Evolutionary conservation across 1,139 yeast genomes (phyloP).

Genomic region (Yamadazyma atmosphaerica): DNA sequence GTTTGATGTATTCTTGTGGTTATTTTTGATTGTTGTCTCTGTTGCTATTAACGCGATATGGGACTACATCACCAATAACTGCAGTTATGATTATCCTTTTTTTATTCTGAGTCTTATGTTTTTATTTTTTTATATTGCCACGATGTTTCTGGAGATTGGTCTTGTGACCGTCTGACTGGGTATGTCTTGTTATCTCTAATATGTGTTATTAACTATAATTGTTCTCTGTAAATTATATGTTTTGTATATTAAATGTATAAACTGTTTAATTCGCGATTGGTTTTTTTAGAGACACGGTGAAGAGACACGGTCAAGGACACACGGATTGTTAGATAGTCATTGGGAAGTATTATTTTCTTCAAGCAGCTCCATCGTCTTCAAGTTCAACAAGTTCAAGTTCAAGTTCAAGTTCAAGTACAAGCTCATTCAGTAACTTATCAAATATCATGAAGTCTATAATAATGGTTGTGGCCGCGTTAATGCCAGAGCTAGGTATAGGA

Average conservation of each 20-base stretch:
- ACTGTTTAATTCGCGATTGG: constrained; percentile 14
- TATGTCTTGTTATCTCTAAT: neutral
- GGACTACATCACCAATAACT: too few species aligned
- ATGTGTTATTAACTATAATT: constrained; percentile 1
- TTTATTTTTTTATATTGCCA: neutral
- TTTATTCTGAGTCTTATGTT: neutral
- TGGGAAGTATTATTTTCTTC: too few species aligned
- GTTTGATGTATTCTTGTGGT: too few species aligned
- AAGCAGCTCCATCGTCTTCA: too few species aligned
- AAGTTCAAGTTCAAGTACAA: too few species aligned
- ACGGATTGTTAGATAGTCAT: too few species aligned
- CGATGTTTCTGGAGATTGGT: neutral
- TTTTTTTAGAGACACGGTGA: too few species aligned
- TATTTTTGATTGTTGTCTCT: too few species aligned
- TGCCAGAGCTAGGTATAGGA: constrained; percentile 86
- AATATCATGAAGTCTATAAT: constrained; percentile 40
- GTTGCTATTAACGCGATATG: too few species aligned
- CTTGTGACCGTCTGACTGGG: neutral
- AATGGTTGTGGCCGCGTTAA: constrained; percentile 79
- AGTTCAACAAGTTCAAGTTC: too few species aligned
- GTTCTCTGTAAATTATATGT: constrained; percentile 2
- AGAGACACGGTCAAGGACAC: too few species aligned
- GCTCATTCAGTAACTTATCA: too few species aligned
- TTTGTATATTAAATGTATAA: constrained; percentile 3
- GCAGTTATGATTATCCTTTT: neutral